phyloP scores from a whole-genome alignment of 345 rosid species.

The Populus pruinosa region DNA sequence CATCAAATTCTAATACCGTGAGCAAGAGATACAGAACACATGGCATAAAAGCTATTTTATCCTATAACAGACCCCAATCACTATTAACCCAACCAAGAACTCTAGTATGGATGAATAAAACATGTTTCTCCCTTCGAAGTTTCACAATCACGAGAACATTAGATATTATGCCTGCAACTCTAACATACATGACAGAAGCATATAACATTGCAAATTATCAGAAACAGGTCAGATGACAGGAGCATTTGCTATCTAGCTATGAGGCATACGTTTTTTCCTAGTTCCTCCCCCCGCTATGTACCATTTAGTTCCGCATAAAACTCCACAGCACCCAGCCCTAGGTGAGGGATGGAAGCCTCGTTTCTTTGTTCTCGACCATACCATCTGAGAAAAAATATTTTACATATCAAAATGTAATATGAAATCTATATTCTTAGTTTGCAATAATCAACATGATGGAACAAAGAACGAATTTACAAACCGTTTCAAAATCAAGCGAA shows the following conservation, averaged over 20 bases:
- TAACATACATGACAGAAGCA: background rate
- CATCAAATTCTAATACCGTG: background rate
- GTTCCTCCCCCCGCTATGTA: slow-evolving; percentile 96
- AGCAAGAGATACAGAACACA: background rate
- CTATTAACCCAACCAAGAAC: background rate
- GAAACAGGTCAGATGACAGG: background rate
- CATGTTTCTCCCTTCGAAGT: background rate
- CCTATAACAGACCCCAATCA: background rate
- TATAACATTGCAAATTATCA: background rate
- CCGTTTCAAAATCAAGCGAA: slow-evolving; percentile 95
- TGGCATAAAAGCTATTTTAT: background rate
- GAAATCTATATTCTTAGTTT: background rate
- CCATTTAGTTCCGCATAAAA: slow-evolving; percentile 90
- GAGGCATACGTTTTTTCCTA: slow-evolving; percentile 77
- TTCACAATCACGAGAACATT: background rate
- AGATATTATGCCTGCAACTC: background rate
- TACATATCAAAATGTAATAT: slow-evolving; percentile 3
- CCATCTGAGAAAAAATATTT: slow-evolving; percentile 50
- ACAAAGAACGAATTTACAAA: slow-evolving; percentile 24
- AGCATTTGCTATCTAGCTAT: slow-evolving; percentile 12
- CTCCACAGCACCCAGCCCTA: slow-evolving; percentile 89
- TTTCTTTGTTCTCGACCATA: slow-evolving; percentile 92
- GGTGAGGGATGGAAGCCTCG: slow-evolving; percentile 93
- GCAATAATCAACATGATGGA: slow-evolving; percentile 1
- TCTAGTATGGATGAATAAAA: background rate